These are phyloP conservation scores for Thyridium curvatum DNA, from an alignment of 2,329 filamentous ascomycete species.

Conservation along the genomic window DNA sequence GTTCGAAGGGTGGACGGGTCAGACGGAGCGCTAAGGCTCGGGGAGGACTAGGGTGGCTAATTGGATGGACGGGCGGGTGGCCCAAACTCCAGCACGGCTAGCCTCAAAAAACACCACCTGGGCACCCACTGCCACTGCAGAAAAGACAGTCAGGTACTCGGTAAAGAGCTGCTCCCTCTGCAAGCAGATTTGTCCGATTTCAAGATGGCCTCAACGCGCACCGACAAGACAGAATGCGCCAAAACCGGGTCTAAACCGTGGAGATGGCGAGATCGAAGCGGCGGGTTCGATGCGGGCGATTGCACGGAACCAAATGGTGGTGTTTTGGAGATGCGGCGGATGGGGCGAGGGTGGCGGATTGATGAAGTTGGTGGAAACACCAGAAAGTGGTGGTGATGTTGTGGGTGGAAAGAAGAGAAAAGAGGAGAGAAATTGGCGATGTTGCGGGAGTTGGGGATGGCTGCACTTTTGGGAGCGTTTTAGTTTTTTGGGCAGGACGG, in stretches of 20 bases:
- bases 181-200: no score
- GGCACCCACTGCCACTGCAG: no score
- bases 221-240: slow-evolving; percentile 36
- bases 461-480: slow-evolving; percentile 41
- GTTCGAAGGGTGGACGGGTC: no score
- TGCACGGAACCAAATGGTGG: slow-evolving; percentile 25
- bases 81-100: no score
- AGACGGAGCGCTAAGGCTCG: no score
- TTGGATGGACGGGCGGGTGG: no score
- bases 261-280: slow-evolving; percentile 13
- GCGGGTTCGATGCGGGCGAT: slow-evolving; percentile 19
- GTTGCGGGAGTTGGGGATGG: slow-evolving; percentile 38
- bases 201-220: no score
- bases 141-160: no score
- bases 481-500: slow-evolving; percentile 35
- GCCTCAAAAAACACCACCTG: no score
- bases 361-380: slow-evolving; percentile 28
- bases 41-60: no score
- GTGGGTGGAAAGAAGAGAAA: slow-evolving; percentile 28
- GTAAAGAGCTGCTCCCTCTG: no score
- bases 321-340: slow-evolving; percentile 25
- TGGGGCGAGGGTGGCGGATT: slow-evolving; percentile 15
- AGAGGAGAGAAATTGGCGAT: slow-evolving; percentile 18
- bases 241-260: slow-evolving; percentile 6
- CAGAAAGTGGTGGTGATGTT: slow-evolving; percentile 21